Base-by-base conservation (phyloP, 306 rosid genomes). In the Glycine tomentella region DNA sequence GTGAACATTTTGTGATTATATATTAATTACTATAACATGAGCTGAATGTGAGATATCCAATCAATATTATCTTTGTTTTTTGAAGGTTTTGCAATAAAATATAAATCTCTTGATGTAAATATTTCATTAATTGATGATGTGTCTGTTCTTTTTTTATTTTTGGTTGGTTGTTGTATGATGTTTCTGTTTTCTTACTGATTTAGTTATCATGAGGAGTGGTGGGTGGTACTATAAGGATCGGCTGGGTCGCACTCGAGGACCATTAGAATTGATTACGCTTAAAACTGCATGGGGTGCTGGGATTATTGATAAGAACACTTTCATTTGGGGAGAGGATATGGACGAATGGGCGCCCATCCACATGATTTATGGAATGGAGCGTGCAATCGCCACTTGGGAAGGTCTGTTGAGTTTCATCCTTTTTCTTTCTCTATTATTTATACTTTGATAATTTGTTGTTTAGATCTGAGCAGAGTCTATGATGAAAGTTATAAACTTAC, bases 321-420 rank as follows among this genome's bases (percentile, higher is more conserved):
- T 95, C 86, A 88, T 95, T 77, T 95, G 99, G 99, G 97, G 98
- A 3, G 99, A 95, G 13, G 99, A 95, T 87, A 85, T 95, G 98
- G 99, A 95, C 83, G 99, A 93, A 86, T 95, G 93, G 92, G 97
- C 96, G 0, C 99, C 98, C 20, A 89, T 95, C 77, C 95, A 91
- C 90, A 95, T 95, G 99, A 87, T 95, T 72, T 93, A 93, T 67
- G 99, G 99, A 80, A 20, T 95, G 95, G 97, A 95, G 84, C 94
- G 85, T 36, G 99, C 99, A 65, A 85, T 95, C 34, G 98, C 98
- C 63, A 95, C 98, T 63, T 95, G 99, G 99, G 99, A 95, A 87
- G 99, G 99, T 95, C 15, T 79, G 90, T 72, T 59, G 50, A 72
- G 8, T 79, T 80, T 71, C 15, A 62, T 33, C 16, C 45, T 38